phyloP scores from a whole-genome alignment of 192 early-diverging fungal genomes.

The Coemansia sp. region DNA sequence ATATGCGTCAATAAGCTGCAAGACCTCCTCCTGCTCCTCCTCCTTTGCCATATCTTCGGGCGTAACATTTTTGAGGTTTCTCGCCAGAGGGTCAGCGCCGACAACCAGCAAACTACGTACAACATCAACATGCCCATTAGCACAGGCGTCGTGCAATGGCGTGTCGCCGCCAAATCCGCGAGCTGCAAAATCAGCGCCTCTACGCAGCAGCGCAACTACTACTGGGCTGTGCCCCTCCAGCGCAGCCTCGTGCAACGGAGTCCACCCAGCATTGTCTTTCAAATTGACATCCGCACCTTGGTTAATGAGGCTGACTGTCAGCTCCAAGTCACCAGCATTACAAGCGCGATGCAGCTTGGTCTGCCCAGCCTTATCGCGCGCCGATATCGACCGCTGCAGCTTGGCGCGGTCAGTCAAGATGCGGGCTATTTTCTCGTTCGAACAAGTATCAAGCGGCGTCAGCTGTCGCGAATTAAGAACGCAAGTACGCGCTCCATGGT shows the following conservation, averaged over 20 bases:
- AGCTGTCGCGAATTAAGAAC: constrained; percentile 36
- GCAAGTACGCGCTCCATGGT: constrained; percentile 32
- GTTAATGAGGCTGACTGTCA: constrained; percentile 50
- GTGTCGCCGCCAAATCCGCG: constrained; percentile 61
- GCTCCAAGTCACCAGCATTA: constrained; percentile 56
- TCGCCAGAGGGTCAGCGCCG: constrained; percentile 35
- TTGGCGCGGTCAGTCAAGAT: constrained; percentile 42
- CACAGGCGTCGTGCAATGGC: constrained; percentile 66
- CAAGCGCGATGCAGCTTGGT: constrained; percentile 66
- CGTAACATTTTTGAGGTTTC: constrained; percentile 50
- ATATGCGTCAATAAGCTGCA: constrained; percentile 24
- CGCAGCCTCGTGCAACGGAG: constrained; percentile 66
- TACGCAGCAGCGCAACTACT: constrained; percentile 44
- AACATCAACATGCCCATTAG: constrained; percentile 53
- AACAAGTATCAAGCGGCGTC: constrained; percentile 46
- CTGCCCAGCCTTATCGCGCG: constrained; percentile 61
- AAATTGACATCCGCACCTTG: constrained; percentile 68
- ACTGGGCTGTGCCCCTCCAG: constrained; percentile 53
- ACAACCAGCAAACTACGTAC: constrained; percentile 29
- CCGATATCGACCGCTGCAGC: constrained; percentile 20
- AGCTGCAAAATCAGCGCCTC: constrained; percentile 61
- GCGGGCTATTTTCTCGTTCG: constrained; percentile 39
- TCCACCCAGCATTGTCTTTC: constrained; percentile 66
- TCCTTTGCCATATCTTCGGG: constrained; percentile 57
- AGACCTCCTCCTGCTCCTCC: constrained; percentile 44